phyloP scores from a whole-genome alignment of 2,329 filamentous ascomycete species.

The Pseudopithomyces chartarum region DNA sequence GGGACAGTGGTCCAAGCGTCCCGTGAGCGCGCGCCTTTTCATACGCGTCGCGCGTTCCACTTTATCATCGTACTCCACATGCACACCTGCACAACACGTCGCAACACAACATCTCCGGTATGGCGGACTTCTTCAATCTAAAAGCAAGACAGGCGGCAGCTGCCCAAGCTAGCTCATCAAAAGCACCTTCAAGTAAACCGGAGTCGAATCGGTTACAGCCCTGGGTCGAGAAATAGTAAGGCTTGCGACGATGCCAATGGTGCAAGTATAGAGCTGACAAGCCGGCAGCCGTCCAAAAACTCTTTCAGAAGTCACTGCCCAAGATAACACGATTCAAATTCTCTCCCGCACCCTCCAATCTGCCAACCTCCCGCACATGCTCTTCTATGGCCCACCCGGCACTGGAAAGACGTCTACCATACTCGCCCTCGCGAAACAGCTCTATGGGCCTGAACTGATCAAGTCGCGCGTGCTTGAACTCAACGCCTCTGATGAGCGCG shows the following conservation, averaged over 20 bases:
- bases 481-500: slow-evolving; percentile 98
- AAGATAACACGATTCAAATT: slow-evolving; percentile 95
- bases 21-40: slow-evolving; percentile 36
- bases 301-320: slow-evolving; percentile 91
- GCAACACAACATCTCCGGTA: slow-evolving; percentile 43
- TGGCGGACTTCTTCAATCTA: slow-evolving; percentile 95
- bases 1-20: background rate
- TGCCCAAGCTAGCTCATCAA: slow-evolving; percentile 72
- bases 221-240: slow-evolving; percentile 99
- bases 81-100: background rate
- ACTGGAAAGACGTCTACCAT: slow-evolving; percentile 99
- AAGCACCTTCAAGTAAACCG: slow-evolving; percentile 65
- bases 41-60: slow-evolving; percentile 37
- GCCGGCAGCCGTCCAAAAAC: slow-evolving; percentile 81
- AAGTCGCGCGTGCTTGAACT: slow-evolving; percentile 95
- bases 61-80: slow-evolving; percentile 26
- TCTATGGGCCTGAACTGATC: slow-evolving; percentile 94
- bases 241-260: background rate
- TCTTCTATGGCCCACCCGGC: slow-evolving; percentile 97
- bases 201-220: slow-evolving; percentile 75
- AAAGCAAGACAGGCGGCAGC: slow-evolving; percentile 80
- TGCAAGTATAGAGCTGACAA: background rate
- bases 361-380: slow-evolving; percentile 98
- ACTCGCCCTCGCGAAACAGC: slow-evolving; percentile 93
- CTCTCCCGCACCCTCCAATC: slow-evolving; percentile 92